A percentile compares a stretch with the other conserved stretches of the same genome.
These are phyloP conservation scores for Amanita muscaria DNA, from an alignment of 768 basidiomycete species.

Conservation along the genomic window DNA sequence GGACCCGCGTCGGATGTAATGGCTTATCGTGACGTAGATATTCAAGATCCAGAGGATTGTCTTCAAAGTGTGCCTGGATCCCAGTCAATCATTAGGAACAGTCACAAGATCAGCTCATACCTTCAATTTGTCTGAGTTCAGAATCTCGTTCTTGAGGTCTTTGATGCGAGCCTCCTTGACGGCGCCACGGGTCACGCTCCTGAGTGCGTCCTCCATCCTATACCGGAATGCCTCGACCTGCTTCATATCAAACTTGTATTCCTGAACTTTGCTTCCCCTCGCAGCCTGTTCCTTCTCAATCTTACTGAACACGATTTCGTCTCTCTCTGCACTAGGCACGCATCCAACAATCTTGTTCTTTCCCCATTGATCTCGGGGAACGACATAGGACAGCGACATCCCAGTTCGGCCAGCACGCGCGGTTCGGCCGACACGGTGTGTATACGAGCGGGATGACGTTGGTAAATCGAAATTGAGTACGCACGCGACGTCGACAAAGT, in stretches of 20 bases:
- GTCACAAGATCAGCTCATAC: conserved; percentile 33
- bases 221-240: conserved; percentile 97
- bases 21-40: conserved; percentile 93
- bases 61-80: conserved; percentile 88
- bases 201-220: conserved; percentile 93
- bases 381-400: conserved; percentile 84
- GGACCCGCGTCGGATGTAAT: conserved; percentile 80
- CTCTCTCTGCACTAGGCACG: conserved; percentile 59
- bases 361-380: conserved; percentile 59
- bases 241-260: conserved; percentile 91
- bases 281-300: conserved; percentile 72
- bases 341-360: conserved; percentile 67
- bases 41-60: conserved; percentile 89
- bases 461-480: conserved; percentile 99
- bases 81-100: background rate
- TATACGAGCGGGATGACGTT: conserved; percentile 76
- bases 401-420: conserved; percentile 93
- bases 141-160: conserved; percentile 85
- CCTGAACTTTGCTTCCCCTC: conserved; percentile 56
- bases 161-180: conserved; percentile 89
- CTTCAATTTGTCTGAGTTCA: conserved; percentile 96
- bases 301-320: conserved; percentile 68
- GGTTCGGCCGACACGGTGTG: conserved; percentile 92
- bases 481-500: conserved; percentile 94
- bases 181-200: conserved; percentile 77